Conservation (phyloP, 352 stramenopile genomes). For the Phytophthora litchii region DNA sequence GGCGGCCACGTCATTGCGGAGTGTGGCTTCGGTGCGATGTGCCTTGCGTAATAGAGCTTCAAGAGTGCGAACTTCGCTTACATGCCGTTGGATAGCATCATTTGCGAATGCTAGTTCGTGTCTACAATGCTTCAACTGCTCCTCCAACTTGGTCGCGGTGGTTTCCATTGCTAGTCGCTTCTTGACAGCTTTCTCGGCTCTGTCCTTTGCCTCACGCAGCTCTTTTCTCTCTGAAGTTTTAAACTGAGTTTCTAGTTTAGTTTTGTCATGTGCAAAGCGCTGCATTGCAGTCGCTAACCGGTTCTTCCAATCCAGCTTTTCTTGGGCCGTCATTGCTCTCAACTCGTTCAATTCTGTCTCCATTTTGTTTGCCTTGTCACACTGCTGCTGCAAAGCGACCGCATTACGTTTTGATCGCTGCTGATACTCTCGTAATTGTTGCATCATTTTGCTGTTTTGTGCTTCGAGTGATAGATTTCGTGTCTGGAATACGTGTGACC, state of each 20-base stretch:
- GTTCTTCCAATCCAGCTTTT: constrained; percentile 43
- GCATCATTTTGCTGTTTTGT: constrained; percentile 36
- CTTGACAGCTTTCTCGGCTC: constrained; percentile 31
- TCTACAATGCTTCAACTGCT: constrained; percentile 34
- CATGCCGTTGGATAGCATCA: constrained; percentile 7
- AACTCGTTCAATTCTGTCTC: constrained; percentile 37
- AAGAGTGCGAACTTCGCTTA: constrained; percentile 20
- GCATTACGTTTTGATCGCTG: constrained; percentile 42
- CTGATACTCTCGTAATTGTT: constrained; percentile 37
- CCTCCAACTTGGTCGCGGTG: constrained; percentile 11
- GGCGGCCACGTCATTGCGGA: constrained; percentile 31
- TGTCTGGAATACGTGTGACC: constrained; percentile 54
- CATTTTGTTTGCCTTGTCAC: constrained; percentile 41
- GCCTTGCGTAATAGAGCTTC: constrained; percentile 34
- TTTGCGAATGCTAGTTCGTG: constrained; percentile 16
- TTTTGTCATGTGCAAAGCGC: constrained; percentile 38
- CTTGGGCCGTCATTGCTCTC: constrained; percentile 28
- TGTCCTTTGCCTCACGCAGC: constrained; percentile 32
- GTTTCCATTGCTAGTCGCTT: constrained; percentile 30
- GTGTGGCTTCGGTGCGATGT: constrained; percentile 36
- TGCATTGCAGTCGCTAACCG: constrained; percentile 34
- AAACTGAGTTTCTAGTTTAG: constrained; percentile 27
- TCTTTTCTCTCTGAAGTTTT: constrained; percentile 32
- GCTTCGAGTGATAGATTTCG: constrained; percentile 32
- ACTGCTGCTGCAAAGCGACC: constrained; percentile 28